phyloP scores from a whole-genome alignment of 2,329 filamentous ascomycete species.

The Gnomoniopsis sp. region DNA sequence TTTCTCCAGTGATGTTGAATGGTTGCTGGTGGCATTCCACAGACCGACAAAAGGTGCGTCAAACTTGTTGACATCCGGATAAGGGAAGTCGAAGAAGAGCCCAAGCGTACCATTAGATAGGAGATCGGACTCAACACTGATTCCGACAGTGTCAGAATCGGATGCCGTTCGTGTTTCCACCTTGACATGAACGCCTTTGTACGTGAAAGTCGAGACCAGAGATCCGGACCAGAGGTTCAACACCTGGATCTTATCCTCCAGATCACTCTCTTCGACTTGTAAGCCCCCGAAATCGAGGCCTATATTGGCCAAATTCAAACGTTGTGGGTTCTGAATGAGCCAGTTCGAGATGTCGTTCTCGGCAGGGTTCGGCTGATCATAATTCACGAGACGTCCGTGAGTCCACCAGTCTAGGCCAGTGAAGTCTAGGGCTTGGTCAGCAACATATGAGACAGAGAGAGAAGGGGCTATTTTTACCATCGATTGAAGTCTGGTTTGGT shows the following conservation, averaged over 20 bases:
- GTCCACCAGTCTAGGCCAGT: slow-evolving; percentile 41
- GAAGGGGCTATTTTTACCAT: slow-evolving; percentile 24
- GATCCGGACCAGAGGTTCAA: slow-evolving; percentile 47
- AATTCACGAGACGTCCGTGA: slow-evolving; percentile 38
- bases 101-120: slow-evolving; percentile 35
- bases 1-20: slow-evolving; percentile 35
- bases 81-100: slow-evolving; percentile 51
- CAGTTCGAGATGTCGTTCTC: slow-evolving; percentile 39
- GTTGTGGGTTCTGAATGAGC: slow-evolving; percentile 47
- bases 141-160: slow-evolving; percentile 41
- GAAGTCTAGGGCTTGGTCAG: slow-evolving; percentile 30
- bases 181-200: slow-evolving; percentile 34
- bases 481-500: slow-evolving; percentile 31
- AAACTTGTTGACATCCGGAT: slow-evolving; percentile 47
- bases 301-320: slow-evolving; percentile 46
- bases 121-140: slow-evolving; percentile 39
- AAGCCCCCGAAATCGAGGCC: slow-evolving; percentile 40
- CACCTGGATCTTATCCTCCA: slow-evolving; percentile 37
- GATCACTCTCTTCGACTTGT: slow-evolving; percentile 37
- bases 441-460: not conserved
- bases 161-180: slow-evolving; percentile 44
- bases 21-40: slow-evolving; percentile 43
- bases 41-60: slow-evolving; percentile 52
- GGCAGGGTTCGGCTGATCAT: slow-evolving; percentile 38
- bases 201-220: slow-evolving; percentile 40